Percentiles rank a stretch among this genome's conserved stretches.
These are phyloP conservation scores for Quercus gilva DNA, from an alignment of 306 rosid genomes.

Conservation along the genomic window DNA sequence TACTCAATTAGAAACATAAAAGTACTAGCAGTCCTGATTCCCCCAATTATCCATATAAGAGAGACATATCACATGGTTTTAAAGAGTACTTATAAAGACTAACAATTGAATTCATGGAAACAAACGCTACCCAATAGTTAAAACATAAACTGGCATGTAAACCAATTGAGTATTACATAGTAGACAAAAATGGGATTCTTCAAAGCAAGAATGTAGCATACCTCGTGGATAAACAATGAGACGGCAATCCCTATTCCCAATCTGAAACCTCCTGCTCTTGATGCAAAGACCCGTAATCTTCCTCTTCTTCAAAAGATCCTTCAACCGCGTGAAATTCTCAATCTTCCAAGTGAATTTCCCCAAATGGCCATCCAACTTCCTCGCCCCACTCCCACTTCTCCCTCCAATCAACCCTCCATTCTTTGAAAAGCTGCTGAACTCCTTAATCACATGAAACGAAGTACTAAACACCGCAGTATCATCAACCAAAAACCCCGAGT, in stretches of 20 bases:
- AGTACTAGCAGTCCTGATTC: constrained; percentile 28
- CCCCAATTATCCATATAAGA: constrained; percentile 28
- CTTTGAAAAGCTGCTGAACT: constrained; percentile 86
- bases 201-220: constrained; percentile 33
- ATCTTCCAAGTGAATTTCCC: constrained; percentile 98
- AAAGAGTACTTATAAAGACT: constrained; percentile 9
- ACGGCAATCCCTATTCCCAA: constrained; percentile 95
- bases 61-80: constrained; percentile 24
- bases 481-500: constrained; percentile 75
- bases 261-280: constrained; percentile 97
- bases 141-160: background rate
- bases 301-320: constrained; percentile 95
- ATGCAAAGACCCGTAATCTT: constrained; percentile 97
- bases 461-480: constrained; percentile 91
- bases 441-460: constrained; percentile 95
- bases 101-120: constrained; percentile 5
- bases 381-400: constrained; percentile 70
- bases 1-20: constrained; percentile 27
- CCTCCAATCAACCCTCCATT: constrained; percentile 73
- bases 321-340: constrained; percentile 88
- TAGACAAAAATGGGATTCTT: background rate
- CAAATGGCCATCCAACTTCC: constrained; percentile 91
- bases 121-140: constrained; percentile 16
- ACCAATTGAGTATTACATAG: background rate
- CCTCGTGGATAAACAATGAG: constrained; percentile 99